Evolutionary conservation across 805 yeast species (phyloP), one percentile per base, ranked within the genome.

Genomic region (Kregervanrija delftensis): DNA sequence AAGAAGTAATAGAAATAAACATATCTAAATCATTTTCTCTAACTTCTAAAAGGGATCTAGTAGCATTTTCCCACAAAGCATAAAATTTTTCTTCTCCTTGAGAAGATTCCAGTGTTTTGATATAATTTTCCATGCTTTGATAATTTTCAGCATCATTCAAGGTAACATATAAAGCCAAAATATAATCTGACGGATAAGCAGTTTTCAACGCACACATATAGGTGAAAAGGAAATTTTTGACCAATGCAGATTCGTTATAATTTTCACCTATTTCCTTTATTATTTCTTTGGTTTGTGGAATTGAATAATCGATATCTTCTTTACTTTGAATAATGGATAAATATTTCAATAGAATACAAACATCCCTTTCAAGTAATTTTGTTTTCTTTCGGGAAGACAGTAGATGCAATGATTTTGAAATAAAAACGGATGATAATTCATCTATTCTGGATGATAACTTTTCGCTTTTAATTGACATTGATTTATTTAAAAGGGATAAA

Each of bases 121-220:
- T 30, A 28, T 35, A 43, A 22, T 33, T 35, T 6, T 50, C 39
- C n/a, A 50, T 13, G 8, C 31, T 28, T 6, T 11, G 12, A n/a
- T 38, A 12, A 33, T 41, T 45, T 3, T 15, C 15, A 11, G 15
- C 16, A 33, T 14, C 30, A 10, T 45, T 37, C 13, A 60, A 43
- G n/a, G 50, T 50, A 32, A 58, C 17, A 40, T 52, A 59, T 17
- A 57, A 39, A 2, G 63, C 58, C 35, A 58, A 31, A 10, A 60
- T 48, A 40, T 48, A 54, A 8, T 43, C 31, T 1, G 55, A 43
- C 2, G 44, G 37, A 41, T 54, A 59, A 4, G 37, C 10, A 0
- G 38, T 5, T 1, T 17, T 30, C 6, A 51, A 30, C 5, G 41
- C 47, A 22, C 56, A 50, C 2, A 53, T 46, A 14, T 51, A 42